Evolutionary conservation across 179 eudicot genomes (phyloP), one percentile per base, ranked within the genome.

Genomic region (Patellifolia procumbens): DNA sequence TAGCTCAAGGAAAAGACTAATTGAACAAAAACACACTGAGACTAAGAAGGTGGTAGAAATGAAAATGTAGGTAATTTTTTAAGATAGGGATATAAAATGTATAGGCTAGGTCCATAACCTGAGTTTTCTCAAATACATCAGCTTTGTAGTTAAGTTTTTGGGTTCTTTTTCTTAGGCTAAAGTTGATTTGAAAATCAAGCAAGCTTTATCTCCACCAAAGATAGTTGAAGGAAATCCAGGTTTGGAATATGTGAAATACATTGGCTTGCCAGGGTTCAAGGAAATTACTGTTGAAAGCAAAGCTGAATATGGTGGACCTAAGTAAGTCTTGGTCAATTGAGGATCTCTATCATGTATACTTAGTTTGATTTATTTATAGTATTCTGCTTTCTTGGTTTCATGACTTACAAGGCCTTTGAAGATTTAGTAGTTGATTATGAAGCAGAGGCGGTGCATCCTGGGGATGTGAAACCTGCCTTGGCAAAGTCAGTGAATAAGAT

Each of bases 201-300:
- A 88, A 78, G 99, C 99, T 48, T 93, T 86, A 82, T 95, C 98
- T 58, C 99, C 99, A 20, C 98, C 95, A 10, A 81, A 79, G 61
- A 64, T 83, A 12, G 89, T 91, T 20, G 85, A 83, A 66, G 91
- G 88, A 60, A 95, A 95, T 75, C 99, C 99, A 31, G 93, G 97
- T 73, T 68, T 95, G 68, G 98, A 95, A 78, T 95, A 95, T 81
- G 60, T 91, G 73, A 87, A 90, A 26, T 90, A 86, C 83, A 89
- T 95, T 39, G 45, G 86, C 68, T 87, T 93, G 80, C 99, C 99
- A 15, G 89, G 93, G 90, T 88, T 90, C 73, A 72, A 85, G 51
- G 91, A 93, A 76, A 90, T 95, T 66, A 90, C 85, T 32, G 88
- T 93, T 48, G 91, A 87, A 76, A 84, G 99, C 32, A 84, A 78